phyloP scores from a whole-genome alignment of 371 early-diverging fungal genomes.

The Mortierella sp. region DNA sequence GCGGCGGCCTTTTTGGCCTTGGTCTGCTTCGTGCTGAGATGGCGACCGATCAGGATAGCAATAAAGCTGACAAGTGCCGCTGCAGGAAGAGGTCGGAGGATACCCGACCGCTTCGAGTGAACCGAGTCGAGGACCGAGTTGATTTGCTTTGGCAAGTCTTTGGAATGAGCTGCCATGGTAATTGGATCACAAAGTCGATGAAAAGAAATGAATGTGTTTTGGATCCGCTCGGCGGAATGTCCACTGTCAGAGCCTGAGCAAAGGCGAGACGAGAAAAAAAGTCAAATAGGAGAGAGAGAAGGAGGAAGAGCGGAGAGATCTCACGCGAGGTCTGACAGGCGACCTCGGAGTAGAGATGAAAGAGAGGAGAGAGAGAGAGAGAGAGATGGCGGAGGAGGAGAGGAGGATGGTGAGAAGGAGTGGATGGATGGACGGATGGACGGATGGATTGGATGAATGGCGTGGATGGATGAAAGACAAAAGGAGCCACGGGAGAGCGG shows the following conservation, averaged over 20 bases:
- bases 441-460: conserved; percentile 1
- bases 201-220: too few relatives aligned
- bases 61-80: conserved; percentile 43
- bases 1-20: conserved; percentile 38
- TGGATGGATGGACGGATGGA: not conserved
- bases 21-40: conserved; percentile 39
- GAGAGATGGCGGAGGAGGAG: not conserved
- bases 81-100: conserved; percentile 42
- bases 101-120: conserved; percentile 26
- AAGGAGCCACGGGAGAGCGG: not conserved
- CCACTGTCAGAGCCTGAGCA: too few relatives aligned
- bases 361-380: conserved; percentile 6
- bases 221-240: too few relatives aligned
- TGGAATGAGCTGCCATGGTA: conserved; percentile 47
- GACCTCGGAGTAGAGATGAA: not conserved
- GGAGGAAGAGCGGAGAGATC: conserved; percentile 1
- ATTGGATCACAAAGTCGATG: too few relatives aligned
- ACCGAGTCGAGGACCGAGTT: conserved; percentile 51
- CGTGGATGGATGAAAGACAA: not conserved
- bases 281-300: conserved; percentile 3
- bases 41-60: conserved; percentile 46
- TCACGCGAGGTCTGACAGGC: not conserved
- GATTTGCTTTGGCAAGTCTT: conserved; percentile 54
- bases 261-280: not conserved
- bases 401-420: not conserved